Evolutionary conservation across 2,329 filamentous ascomycete genomes (phyloP).

Genomic region (Blastomyces emzantsi): DNA sequence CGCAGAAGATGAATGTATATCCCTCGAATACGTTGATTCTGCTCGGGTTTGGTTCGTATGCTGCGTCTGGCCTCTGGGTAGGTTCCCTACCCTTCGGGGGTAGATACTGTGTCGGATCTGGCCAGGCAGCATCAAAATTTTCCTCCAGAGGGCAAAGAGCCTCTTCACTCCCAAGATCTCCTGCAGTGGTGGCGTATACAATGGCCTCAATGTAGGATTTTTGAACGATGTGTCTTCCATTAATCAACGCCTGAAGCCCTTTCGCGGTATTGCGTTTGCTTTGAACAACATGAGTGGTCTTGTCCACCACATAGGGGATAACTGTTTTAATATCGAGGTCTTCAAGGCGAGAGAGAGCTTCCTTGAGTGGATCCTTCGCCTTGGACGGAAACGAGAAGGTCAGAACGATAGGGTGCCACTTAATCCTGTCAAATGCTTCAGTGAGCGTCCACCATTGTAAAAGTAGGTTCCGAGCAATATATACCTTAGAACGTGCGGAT

Average conservation of each 20-base stretch:
- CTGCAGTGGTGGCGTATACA: conserved; percentile 48
- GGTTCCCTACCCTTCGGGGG: conserved; percentile 70
- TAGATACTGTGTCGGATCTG: conserved; percentile 60
- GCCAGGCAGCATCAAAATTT: conserved; percentile 74
- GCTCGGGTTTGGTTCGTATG: conserved; percentile 59
- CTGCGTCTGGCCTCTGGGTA: conserved; percentile 54
- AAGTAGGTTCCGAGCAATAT: conserved; percentile 5
- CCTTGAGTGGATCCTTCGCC: conserved; percentile 51
- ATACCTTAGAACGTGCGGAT: conserved; percentile 45
- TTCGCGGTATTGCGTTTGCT: conserved; percentile 85
- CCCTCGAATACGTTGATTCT: conserved; percentile 70
- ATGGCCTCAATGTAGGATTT: conserved; percentile 65
- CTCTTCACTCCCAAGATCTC: conserved; percentile 44
- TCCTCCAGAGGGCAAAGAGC: conserved; percentile 56
- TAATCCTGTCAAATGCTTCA: conserved; percentile 46
- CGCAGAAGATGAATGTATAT: conserved; percentile 83
- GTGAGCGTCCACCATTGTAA: not conserved
- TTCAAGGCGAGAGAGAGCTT: conserved; percentile 59
- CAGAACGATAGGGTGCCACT: conserved; percentile 72
- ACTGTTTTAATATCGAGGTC: conserved; percentile 82
- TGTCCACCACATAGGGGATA: conserved; percentile 57
- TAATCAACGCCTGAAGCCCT: conserved; percentile 76
- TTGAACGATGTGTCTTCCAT: conserved; percentile 68
- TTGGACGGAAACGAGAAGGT: conserved; percentile 69
- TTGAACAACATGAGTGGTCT: conserved; percentile 80